Base-by-base conservation (phyloP, 441 rosid species). In the Omphalea diandra region DNA sequence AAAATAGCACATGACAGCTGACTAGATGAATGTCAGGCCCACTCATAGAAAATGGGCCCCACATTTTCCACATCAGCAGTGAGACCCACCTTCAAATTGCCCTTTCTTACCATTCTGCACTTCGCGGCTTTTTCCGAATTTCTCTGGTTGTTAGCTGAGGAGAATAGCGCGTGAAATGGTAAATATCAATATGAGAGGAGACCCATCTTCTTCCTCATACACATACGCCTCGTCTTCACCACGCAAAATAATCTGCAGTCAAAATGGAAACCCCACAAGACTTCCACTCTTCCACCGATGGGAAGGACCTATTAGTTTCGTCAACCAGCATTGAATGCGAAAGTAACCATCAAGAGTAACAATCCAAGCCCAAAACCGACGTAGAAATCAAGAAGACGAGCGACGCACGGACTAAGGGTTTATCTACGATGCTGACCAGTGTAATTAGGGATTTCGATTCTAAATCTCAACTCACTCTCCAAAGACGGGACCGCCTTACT, bases 401-500 rank as follows among this genome's bases (percentile, higher is more conserved):
- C 68, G 87, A 86, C 29, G 85, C 87, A 0, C 64, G 87, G 76
- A 86, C 86, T 63, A 74, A 70, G 47, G 91, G 83, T 46, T 47
- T 89, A 66, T 85, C 93, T 0, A 65, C 87, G 50, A 77, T 83
- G 83, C 80, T 88, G 7, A 76, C 80, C n/a, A 73, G 78, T 27
- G 76, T 86, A 4, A 85, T 91, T 1, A 79, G 65, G 32, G 94
- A 84, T 41, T 88, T 89, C 70, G 94, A 91, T 68, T 81, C 84
- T 6, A 81, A 79, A 76, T 79, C 97, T 67, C 70, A 77, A 41
- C 73, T 65, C 73, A 76, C 93, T 36, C 70, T 86, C 68, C 53
- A 68, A 40, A 84, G 86, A 67, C 97, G 87, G 78, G 82, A 89
- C 73, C 80, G 77, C 11, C 92, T 91, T 68, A 76, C 76, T 54